Conservation (phyloP, 176 grass and related monocot genomes). For the Phoenix roebelenii region DNA sequence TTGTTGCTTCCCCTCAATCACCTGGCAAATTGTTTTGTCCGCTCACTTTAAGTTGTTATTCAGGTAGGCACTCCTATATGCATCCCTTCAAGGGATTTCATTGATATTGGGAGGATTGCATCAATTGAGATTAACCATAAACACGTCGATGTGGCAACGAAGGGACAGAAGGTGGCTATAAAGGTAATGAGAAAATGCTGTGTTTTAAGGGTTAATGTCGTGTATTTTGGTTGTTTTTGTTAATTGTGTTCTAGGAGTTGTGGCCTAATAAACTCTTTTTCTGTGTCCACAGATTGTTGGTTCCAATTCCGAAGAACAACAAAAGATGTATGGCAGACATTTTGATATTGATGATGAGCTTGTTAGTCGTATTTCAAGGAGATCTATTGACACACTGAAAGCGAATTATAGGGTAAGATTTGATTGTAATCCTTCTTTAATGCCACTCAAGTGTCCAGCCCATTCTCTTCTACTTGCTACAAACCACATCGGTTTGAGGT, state of each 20-base stretch:
- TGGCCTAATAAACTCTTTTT: background rate
- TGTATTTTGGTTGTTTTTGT: background rate
- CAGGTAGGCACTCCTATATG: slow-evolving; percentile 76
- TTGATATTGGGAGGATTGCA: slow-evolving; percentile 81
- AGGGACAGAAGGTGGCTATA: slow-evolving; percentile 88
- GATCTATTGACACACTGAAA: slow-evolving; percentile 78
- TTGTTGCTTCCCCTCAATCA: no score
- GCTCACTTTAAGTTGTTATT: background rate
- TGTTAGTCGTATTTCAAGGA: slow-evolving; percentile 66
- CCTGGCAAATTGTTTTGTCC: no score
- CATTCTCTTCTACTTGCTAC: background rate
- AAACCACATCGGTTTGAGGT: background rate
- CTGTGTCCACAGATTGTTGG: slow-evolving; percentile 43
- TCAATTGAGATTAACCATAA: slow-evolving; percentile 93
- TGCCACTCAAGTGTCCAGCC: background rate
- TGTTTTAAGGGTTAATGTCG: background rate
- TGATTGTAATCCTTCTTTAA: background rate
- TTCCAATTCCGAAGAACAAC: slow-evolving; percentile 66
- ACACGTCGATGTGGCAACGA: slow-evolving; percentile 68
- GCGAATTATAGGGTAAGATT: slow-evolving; percentile 65
- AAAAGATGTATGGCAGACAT: slow-evolving; percentile 71
- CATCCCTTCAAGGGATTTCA: slow-evolving; percentile 57
- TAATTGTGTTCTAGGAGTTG: background rate
- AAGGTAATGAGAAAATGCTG: slow-evolving; percentile 29
- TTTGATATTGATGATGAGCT: slow-evolving; percentile 88